A percentile compares a stretch with the other conserved stretches of the same genome.
Conservation (phyloP, 2,329 filamentous ascomycete species). For the Coniochaeta ligniaria region DNA sequence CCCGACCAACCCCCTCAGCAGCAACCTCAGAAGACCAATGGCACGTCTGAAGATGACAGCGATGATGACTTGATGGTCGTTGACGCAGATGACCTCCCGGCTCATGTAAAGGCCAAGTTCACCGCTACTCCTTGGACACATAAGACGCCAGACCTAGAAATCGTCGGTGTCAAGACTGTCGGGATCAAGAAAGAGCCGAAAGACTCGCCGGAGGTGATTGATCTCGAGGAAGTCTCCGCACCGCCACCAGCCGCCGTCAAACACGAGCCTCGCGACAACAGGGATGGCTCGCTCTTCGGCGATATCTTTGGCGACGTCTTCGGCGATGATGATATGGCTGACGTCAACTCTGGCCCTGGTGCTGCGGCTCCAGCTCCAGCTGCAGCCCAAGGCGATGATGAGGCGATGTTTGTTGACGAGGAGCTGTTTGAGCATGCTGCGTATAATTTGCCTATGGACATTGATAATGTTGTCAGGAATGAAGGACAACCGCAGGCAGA, state of each 20-base stretch:
- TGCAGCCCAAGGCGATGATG: not conserved
- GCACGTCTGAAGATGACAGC: not conserved
- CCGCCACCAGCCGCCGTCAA: not conserved
- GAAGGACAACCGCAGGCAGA: not conserved
- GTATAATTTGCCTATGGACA: not conserved
- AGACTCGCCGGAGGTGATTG: not conserved
- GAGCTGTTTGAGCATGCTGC: not conserved
- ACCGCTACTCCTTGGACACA: not conserved
- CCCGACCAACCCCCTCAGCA: too few relatives aligned
- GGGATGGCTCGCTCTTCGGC: not conserved
- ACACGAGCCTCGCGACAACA: not conserved
- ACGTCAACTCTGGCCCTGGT: not conserved
- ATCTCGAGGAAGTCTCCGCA: not conserved
- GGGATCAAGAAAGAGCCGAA: not conserved
- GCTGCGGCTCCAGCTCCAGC: not conserved
- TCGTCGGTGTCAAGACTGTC: not conserved
- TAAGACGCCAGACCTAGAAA: not conserved
- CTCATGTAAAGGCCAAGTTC: constrained; percentile 1
- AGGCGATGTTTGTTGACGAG: not conserved
- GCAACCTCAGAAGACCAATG: not conserved
- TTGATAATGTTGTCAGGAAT: not conserved
- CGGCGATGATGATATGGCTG: not conserved
- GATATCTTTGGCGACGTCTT: not conserved
- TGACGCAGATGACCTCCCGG: not conserved
- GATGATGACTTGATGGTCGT: constrained; percentile 3